A percentile compares a stretch with the other conserved stretches of the same genome.
Evolutionary conservation across 805 yeast genomes (phyloP).

Genomic region (Ogataea populi-albae): DNA sequence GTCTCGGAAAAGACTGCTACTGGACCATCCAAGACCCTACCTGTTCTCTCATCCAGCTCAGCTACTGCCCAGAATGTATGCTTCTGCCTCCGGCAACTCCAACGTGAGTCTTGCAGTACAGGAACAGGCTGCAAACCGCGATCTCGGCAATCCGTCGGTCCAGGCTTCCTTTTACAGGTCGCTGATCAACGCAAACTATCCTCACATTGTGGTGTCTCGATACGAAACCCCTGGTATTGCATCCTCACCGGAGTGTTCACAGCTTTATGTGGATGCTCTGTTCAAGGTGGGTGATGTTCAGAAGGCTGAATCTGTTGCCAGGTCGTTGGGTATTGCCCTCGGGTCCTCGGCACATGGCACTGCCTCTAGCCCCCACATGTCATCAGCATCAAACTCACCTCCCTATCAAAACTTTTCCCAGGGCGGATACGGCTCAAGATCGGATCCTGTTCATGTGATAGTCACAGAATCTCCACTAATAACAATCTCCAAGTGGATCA

Average conservation of each 20-base stretch:
- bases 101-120: conserved; percentile 54
- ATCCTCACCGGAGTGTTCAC: conserved; percentile 72
- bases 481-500: conserved; percentile 79
- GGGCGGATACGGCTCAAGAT: conserved; percentile 63
- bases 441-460: conserved; percentile 91
- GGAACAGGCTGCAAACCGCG: conserved; percentile 86
- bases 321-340: conserved; percentile 34
- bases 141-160: conserved; percentile 59
- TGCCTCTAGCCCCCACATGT: too few relatives aligned
- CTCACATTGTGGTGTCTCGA: conserved; percentile 94
- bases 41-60: background rate
- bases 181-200: conserved; percentile 76
- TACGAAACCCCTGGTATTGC: conserved; percentile 95
- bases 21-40: too few relatives aligned
- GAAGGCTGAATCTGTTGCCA: conserved; percentile 69
- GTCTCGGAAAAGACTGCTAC: too few relatives aligned
- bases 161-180: conserved; percentile 85
- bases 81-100: too few relatives aligned
- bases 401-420: too few relatives aligned
- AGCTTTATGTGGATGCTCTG: conserved; percentile 77
- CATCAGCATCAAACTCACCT: too few relatives aligned
- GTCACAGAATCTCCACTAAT: conserved; percentile 82
- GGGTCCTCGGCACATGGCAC: conserved; percentile 34
- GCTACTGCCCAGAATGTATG: too few relatives aligned
- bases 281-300: conserved; percentile 71